Evolutionary conservation across 768 basidiomycete genomes (phyloP).

Genomic region (Suillus subluteus): DNA sequence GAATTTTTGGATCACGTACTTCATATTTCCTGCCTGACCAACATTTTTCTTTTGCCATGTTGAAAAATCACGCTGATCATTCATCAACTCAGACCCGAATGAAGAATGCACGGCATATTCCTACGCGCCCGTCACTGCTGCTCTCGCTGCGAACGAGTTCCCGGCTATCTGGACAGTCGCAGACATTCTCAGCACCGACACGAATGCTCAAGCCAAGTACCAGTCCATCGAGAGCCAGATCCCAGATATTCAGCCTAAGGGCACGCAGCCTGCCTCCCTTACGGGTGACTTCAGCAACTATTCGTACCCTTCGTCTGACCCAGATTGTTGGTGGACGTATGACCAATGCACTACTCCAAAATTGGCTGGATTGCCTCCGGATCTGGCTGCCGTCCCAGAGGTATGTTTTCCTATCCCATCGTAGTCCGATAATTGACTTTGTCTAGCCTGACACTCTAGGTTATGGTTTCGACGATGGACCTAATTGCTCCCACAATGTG

Average conservation of each 20-base stretch:
- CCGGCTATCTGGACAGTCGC: conserved; percentile 51
- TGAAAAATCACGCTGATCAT: not conserved
- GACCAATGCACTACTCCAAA: conserved; percentile 53
- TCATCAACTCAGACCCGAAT: conserved; percentile 30
- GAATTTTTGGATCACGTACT: not conserved
- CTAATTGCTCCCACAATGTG: conserved; percentile 64
- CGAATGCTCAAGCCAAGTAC: conserved; percentile 48
- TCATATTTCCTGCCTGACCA: not conserved
- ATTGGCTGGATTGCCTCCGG: conserved; percentile 42
- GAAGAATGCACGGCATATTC: conserved; percentile 48
- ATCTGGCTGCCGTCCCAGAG: conserved; percentile 52
- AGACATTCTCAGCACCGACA: conserved; percentile 45
- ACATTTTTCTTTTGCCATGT: not conserved
- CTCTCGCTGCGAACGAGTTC: conserved; percentile 36
- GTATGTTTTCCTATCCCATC: conserved; percentile 27
- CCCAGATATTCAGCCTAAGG: conserved; percentile 52
- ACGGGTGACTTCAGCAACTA: conserved; percentile 35
- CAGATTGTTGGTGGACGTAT: conserved; percentile 51
- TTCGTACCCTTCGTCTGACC: conserved; percentile 45
- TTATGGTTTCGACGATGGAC: conserved; percentile 68
- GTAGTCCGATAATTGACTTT: not conserved
- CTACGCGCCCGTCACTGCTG: conserved; percentile 39
- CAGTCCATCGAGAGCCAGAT: conserved; percentile 44
- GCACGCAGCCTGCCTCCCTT: conserved; percentile 24
- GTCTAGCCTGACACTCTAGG: conserved; percentile 56